Percentiles rank a stretch among this genome's conserved stretches.
phyloP scores from a whole-genome alignment of 2,329 filamentous ascomycete genomes.

The Cladosporium sphaerospermum region DNA sequence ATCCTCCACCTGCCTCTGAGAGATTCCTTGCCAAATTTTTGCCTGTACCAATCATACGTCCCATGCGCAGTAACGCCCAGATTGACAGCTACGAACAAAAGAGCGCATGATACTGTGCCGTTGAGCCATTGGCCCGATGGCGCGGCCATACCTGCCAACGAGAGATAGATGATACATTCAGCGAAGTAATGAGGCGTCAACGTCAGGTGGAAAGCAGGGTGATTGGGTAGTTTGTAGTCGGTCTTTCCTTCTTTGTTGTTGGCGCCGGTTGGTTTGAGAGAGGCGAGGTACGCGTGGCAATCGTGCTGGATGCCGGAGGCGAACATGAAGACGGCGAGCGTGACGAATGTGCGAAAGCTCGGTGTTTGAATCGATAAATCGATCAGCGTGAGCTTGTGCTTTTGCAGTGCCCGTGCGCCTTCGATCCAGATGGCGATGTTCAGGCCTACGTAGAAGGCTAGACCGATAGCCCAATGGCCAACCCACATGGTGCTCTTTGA shows the following conservation, averaged over 20 bases:
- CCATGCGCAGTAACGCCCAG: slow-evolving; percentile 73
- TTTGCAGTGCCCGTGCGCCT: slow-evolving; percentile 53
- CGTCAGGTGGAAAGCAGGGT: slow-evolving; percentile 64
- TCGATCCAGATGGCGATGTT: slow-evolving; percentile 80
- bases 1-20: slow-evolving; percentile 65
- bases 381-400: slow-evolving; percentile 29
- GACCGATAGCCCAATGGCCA: slow-evolving; percentile 72
- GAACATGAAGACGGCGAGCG: slow-evolving; percentile 58
- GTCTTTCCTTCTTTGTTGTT: slow-evolving; percentile 17
- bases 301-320: slow-evolving; percentile 69
- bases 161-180: slow-evolving; percentile 77
- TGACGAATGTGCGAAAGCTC: slow-evolving; percentile 48
- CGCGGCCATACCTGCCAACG: slow-evolving; percentile 68
- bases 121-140: slow-evolving; percentile 63
- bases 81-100: slow-evolving; percentile 71
- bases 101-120: slow-evolving; percentile 62
- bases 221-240: slow-evolving; percentile 75
- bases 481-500: slow-evolving; percentile 77
- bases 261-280: slow-evolving; percentile 21
- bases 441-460: slow-evolving; percentile 69
- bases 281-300: slow-evolving; percentile 42
- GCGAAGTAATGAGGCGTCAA: slow-evolving; percentile 88
- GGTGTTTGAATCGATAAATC: slow-evolving; percentile 37
- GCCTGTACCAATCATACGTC: slow-evolving; percentile 71
- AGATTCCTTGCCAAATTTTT: slow-evolving; percentile 63